A percentile compares a stretch with the other conserved stretches of the same genome.
These are phyloP conservation scores for Penicillium sp. DNA, from an alignment of 2,329 filamentous ascomycete genomes.

Conservation along the genomic window DNA sequence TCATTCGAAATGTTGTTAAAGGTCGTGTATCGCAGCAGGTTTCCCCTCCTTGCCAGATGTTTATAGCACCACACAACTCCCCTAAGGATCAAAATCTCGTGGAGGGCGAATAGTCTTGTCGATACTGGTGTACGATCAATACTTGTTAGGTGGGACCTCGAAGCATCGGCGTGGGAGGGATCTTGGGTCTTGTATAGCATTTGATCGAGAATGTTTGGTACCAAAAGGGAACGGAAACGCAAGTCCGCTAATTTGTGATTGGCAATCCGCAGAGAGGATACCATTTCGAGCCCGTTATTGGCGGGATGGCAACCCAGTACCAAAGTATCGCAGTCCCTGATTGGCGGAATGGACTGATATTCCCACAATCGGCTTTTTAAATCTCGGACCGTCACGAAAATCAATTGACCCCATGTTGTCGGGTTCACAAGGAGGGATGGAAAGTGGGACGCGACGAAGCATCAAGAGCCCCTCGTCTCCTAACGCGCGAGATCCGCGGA, in stretches of 20 bases:
- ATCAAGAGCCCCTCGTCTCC: background rate
- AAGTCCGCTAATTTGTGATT: background rate
- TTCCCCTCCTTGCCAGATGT: background rate
- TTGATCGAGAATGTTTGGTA: background rate
- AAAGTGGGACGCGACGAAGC: background rate
- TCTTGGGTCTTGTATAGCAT: background rate
- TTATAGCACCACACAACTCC: background rate
- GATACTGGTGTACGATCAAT: background rate
- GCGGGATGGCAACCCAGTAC: background rate
- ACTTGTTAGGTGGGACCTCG: background rate
- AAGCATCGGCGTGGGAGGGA: background rate
- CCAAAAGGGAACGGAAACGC: background rate
- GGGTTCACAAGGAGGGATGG: background rate
- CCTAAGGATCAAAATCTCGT: background rate
- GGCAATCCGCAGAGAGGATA: background rate
- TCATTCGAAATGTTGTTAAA: background rate
- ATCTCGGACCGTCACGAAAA: background rate
- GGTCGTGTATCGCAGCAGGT: background rate
- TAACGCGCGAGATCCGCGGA: background rate
- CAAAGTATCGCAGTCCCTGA: background rate
- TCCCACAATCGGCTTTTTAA: background rate
- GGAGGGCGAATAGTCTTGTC: background rate
- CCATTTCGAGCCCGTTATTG: background rate
- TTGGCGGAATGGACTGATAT: background rate
- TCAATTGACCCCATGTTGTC: background rate